Evolutionary conservation across 208 protist species (phyloP).

Genomic region (Naegleria gruberi): DNA sequence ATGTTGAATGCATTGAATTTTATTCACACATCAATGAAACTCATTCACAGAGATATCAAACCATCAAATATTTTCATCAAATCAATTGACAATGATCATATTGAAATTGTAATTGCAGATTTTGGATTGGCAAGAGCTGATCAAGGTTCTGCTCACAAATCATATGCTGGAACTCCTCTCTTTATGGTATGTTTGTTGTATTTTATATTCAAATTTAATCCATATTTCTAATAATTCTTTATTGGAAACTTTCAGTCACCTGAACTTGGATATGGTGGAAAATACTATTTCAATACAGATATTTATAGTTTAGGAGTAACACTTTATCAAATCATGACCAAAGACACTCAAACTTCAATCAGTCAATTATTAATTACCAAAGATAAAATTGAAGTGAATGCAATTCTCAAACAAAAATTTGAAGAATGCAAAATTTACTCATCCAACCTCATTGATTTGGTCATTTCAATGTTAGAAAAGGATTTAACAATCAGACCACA

Average conservation of each 20-base stretch:
- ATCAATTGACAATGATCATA: neutral
- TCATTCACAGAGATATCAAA: slow-evolving; percentile 34
- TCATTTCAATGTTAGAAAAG: neutral
- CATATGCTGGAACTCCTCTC: neutral
- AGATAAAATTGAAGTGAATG: neutral
- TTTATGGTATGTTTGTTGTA: too few relatives aligned
- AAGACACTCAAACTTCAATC: neutral
- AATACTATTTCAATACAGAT: neutral
- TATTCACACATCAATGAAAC: neutral
- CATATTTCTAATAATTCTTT: too few relatives aligned
- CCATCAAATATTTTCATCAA: slow-evolving; percentile 32
- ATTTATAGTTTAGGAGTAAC: neutral
- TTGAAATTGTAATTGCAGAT: neutral
- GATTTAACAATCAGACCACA: neutral
- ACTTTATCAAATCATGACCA: neutral
- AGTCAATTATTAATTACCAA: neutral
- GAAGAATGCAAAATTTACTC: neutral
- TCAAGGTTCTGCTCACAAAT: neutral
- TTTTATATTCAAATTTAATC: too few relatives aligned
- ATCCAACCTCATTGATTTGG: neutral
- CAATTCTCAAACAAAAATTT: neutral
- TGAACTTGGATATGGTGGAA: neutral
- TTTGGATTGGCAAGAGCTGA: neutral
- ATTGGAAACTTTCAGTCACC: too few relatives aligned
- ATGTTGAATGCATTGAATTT: neutral